Evolutionary conservation across 2,329 filamentous ascomycete species (phyloP), one percentile per base, ranked within the genome.

Genomic region (Colletotrichum horii): DNA sequence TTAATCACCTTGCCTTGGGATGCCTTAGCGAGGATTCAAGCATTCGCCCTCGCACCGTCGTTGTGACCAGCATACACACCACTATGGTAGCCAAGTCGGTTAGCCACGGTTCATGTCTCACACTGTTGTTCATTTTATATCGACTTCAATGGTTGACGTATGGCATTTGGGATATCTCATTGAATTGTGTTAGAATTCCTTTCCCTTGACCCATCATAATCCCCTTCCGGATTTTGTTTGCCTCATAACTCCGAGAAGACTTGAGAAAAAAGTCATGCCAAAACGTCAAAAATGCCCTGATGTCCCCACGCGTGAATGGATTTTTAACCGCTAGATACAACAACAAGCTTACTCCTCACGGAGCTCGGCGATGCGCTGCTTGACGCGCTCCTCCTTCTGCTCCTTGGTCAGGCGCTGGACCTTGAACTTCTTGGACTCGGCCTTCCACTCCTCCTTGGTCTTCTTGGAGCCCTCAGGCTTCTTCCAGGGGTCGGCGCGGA

Each of bases 401-500:
- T 91, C 96, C 91, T 93, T 94, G 87, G 91, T 93, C 81, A 96
- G 91, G 93, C 98, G 98, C 83, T 83, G 82, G 82, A 88, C 88
- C 87, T 89, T 92, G 94, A 92, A 95, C 93, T 98, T 98, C 91
- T 95, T 92, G 86, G 94, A 96, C 92, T 98, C 96, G 80, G 91
- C 91, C 94, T 98, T 98, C 94, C 95, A 97, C 90, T 98, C 92
- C 79, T 96, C 96, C 94, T 98, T 98, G 91, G 88, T 91, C 95
- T 98, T 98, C 94, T 98, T 96, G 72, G 86, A 94, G 72, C 91
- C 93, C 82, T 92, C 94, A 81, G 89, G 91, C 93, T 98, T 98
- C 94, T 98, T 98, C 92, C 94, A 98, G 84, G 97, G 97, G 88
- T 99, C 95, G 90, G 96, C 96, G 80, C 97, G 96, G 92, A 99